Evolutionary conservation across 495 filamentous ascomycete genomes (phyloP).

Genomic region (Trichoderma erinaceum): DNA sequence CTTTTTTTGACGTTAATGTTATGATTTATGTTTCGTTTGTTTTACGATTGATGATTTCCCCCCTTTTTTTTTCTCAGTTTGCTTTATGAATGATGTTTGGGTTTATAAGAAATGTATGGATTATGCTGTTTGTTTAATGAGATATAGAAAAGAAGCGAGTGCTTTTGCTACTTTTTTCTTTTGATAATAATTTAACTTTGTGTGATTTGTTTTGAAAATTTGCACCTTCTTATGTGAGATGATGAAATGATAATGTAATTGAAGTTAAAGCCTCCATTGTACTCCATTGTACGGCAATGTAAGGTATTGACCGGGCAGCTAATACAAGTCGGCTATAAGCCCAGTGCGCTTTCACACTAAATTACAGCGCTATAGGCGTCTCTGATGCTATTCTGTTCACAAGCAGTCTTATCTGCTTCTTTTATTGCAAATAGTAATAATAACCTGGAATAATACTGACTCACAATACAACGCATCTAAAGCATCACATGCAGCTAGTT

Average conservation of each 20-base stretch:
- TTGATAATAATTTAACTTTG: not conserved
- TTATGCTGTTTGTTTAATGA: not conserved
- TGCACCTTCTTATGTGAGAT: not conserved
- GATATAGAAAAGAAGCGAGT: conserved; percentile 5
- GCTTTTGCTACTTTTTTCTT: not conserved
- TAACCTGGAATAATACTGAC: too few relatives aligned
- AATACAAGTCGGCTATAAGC: too few relatives aligned
- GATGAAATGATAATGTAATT: not conserved
- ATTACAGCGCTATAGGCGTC: too few relatives aligned
- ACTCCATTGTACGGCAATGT: too few relatives aligned
- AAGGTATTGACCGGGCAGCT: too few relatives aligned
- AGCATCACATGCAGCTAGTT: too few relatives aligned
- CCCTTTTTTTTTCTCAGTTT: not conserved
- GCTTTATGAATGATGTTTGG: not conserved
- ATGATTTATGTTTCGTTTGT: not conserved
- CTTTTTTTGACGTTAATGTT: not conserved
- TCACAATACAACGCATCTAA: too few relatives aligned
- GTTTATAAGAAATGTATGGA: not conserved
- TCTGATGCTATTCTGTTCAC: too few relatives aligned
- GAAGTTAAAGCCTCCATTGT: too few relatives aligned
- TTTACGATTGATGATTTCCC: conserved; percentile 8
- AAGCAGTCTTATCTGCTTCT: too few relatives aligned
- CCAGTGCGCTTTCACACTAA: too few relatives aligned
- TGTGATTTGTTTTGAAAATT: not conserved
- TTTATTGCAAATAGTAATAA: too few relatives aligned